Conservation (phyloP, 345 rosid species). For the Eutrema japonicum region DNA sequence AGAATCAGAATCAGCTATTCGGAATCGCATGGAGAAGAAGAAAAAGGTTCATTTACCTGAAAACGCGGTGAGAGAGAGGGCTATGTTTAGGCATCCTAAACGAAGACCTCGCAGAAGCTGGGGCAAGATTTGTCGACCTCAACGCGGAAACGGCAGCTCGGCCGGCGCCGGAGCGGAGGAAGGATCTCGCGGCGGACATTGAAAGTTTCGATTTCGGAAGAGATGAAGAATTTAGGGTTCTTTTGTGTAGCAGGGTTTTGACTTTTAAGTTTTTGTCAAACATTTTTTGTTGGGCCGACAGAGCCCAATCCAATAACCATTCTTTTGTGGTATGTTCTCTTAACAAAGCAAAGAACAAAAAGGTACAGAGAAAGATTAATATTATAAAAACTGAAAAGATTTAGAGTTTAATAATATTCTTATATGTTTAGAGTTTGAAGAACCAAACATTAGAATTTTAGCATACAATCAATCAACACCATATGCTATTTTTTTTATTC, state of each 20-base stretch:
- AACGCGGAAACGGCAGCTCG: conserved; percentile 41
- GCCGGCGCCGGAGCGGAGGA: conserved; percentile 63
- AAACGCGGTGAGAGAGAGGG: conserved; percentile 56
- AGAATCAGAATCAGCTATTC: conserved; percentile 3
- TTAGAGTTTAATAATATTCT: not conserved
- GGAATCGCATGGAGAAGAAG: not conserved
- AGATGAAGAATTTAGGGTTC: not conserved
- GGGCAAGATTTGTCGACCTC: conserved; percentile 44
- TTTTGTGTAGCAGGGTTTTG: conserved; percentile 10
- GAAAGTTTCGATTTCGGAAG: conserved; percentile 7
- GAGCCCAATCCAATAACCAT: no score
- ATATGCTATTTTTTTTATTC: not conserved
- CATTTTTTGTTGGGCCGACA: no score
- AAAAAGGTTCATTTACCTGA: conserved; percentile 54
- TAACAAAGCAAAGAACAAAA: not conserved
- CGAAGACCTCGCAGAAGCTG: conserved; percentile 50
- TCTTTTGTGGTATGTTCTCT: not conserved
- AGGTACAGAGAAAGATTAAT: not conserved
- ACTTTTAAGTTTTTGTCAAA: not conserved
- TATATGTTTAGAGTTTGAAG: not conserved
- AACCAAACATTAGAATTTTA: conserved; percentile 1
- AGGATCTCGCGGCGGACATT: conserved; percentile 74
- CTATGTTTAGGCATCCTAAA: conserved; percentile 54
- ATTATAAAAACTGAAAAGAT: not conserved
- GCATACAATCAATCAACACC: not conserved